A percentile compares a stretch with the other conserved stretches of the same genome.
phyloP scores from a whole-genome alignment of 352 stramenopile genomes.

The Globisporangium alternatum region DNA sequence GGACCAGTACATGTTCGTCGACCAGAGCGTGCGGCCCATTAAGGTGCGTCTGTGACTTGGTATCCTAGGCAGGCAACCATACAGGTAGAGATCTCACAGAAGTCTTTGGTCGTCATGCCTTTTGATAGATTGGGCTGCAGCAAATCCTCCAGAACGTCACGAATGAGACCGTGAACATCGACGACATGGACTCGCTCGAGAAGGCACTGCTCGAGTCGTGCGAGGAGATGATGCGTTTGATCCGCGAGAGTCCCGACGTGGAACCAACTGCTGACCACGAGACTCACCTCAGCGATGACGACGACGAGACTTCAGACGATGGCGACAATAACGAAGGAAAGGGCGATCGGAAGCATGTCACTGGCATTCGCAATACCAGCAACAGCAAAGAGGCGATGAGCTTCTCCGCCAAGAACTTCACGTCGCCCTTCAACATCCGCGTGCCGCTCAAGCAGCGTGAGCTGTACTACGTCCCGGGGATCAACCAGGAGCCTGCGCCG shows the following conservation, averaged over 20 bases:
- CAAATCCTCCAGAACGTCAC: constrained; percentile 80
- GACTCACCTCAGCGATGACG: constrained; percentile 1
- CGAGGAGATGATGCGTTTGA: constrained; percentile 72
- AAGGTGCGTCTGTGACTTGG: constrained; percentile 43
- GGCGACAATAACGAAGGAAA: constrained; percentile 11
- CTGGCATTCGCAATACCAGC: not conserved
- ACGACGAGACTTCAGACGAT: constrained; percentile 7
- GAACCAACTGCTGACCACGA: not conserved
- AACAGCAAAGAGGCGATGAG: constrained; percentile 18
- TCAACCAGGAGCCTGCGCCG: constrained; percentile 22
- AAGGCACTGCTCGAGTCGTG: constrained; percentile 54
- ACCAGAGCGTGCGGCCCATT: constrained; percentile 70
- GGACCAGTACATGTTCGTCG: constrained; percentile 82
- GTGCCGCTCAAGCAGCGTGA: constrained; percentile 58
- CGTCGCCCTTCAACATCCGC: constrained; percentile 75
- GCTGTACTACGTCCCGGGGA: constrained; percentile 53
- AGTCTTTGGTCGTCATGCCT: not conserved
- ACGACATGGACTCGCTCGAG: constrained; percentile 62
- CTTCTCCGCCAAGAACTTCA: constrained; percentile 55
- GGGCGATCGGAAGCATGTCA: not conserved
- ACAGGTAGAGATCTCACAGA: not conserved
- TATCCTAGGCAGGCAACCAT: not conserved
- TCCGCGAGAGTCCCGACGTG: constrained; percentile 28
- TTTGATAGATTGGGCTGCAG: constrained; percentile 65
- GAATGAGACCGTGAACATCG: constrained; percentile 62